Percentiles rank a stretch among this genome's conserved stretches.
phyloP scores from a whole-genome alignment of 176 grass and related monocot genomes.

The Tillandsia leiboldiana region DNA sequence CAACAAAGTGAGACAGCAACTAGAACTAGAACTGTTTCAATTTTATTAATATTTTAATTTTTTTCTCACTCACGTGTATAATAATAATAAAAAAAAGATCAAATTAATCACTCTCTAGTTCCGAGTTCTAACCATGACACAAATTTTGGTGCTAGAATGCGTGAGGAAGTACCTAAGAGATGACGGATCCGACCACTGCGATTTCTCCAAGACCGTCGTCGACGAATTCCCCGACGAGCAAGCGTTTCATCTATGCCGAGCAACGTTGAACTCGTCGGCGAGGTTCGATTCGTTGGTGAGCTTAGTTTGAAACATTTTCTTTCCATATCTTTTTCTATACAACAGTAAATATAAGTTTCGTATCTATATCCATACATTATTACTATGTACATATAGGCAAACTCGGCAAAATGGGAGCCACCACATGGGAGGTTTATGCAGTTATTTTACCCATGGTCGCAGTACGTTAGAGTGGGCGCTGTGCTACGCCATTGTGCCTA shows the following conservation, averaged over 20 bases:
- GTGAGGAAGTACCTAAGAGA: conserved; percentile 30
- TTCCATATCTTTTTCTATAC: neutral
- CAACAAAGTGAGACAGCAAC: too few species aligned
- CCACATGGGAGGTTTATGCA: conserved; percentile 40
- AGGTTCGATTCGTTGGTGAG: conserved; percentile 43
- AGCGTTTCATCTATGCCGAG: conserved; percentile 25
- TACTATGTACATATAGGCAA: conserved; percentile 20
- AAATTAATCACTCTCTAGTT: too few species aligned
- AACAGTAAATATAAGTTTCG: neutral
- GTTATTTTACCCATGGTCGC: conserved; percentile 38
- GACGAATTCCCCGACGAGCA: conserved; percentile 17
- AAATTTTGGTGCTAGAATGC: conserved; percentile 29
- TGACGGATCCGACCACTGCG: neutral
- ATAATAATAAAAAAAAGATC: too few species aligned
- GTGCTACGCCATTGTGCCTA: conserved; percentile 49
- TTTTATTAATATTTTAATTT: too few species aligned
- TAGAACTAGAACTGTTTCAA: too few species aligned
- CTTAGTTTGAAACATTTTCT: neutral
- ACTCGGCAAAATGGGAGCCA: conserved; percentile 51
- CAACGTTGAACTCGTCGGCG: conserved; percentile 37
- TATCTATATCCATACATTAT: neutral
- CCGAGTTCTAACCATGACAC: neutral
- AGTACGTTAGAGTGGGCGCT: conserved; percentile 36
- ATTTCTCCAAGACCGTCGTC: conserved; percentile 2
- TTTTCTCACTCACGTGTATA: too few species aligned